A percentile compares a stretch with the other conserved stretches of the same genome.
These are phyloP conservation scores for Inga oerstediana DNA, from an alignment of 306 rosid genomes.

Conservation along the genomic window DNA sequence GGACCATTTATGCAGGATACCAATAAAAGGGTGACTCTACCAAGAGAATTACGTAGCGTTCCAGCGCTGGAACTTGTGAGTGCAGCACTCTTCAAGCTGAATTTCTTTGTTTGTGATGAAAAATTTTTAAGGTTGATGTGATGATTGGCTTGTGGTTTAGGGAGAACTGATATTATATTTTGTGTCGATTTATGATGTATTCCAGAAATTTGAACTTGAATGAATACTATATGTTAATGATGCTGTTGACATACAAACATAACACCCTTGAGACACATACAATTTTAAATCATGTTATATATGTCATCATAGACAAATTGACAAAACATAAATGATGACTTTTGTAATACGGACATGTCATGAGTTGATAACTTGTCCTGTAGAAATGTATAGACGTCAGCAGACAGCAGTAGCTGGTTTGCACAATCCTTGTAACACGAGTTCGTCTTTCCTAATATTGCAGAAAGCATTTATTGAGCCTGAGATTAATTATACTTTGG, in stretches of 20 bases:
- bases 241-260: not conserved
- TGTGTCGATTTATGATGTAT: not conserved
- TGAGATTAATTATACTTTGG: not conserved
- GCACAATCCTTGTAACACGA: not conserved
- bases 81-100: constrained; percentile 24
- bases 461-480: not conserved
- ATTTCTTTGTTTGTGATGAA: constrained; percentile 26
- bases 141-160: not conserved
- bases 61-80: constrained; percentile 85
- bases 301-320: not conserved
- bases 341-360: not conserved
- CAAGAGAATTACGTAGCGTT: constrained; percentile 84
- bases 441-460: not conserved
- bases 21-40: constrained; percentile 68
- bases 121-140: constrained; percentile 21
- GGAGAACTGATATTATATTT: not conserved
- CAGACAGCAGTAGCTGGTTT: not conserved
- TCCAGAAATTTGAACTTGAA: not conserved
- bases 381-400: not conserved
- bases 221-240: not conserved
- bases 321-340: not conserved
- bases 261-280: not conserved
- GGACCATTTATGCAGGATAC: constrained; percentile 71
- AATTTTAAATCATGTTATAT: not conserved
- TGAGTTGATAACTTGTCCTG: not conserved